Base-by-base conservation (phyloP, 2,329 filamentous ascomycete genomes). In the Talaromyces islandicus region DNA sequence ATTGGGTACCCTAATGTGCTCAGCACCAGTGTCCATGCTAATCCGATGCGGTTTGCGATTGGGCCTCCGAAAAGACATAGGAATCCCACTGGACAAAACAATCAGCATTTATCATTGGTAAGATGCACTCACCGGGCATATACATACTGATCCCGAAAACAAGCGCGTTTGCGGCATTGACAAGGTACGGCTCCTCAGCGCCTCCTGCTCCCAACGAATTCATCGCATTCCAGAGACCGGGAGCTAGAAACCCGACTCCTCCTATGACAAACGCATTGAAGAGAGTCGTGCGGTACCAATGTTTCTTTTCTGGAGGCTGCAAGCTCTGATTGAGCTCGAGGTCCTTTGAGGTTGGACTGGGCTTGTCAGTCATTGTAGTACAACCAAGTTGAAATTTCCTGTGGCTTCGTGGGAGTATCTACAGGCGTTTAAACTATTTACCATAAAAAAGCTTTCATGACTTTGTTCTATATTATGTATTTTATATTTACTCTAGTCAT, bases 161-260 rank as follows among this genome's bases (percentile, higher is more conserved):
- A 3, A 83, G 70, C 0, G 80, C 77, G 61, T 83, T 83, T n/a
- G 78, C 80, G 0, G 79, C 79, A 58, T 82, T 82, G 54, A 82
- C 78, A 2, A 84, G 74, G 56, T 77, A 83, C 0, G 81, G 81
- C 53, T 77, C 74, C 60, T 83, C 78, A 1, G 78, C 78, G 27
- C 81, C 81, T 43, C 81, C 81, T 0, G 81, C 82, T 17, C 82
- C 81, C 5, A 82, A 70, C 1, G 75, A 72, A 62, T 81, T 83
- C 78, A 84, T 82, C 1, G 82, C 82, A 66, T 82, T 83, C 81
- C 82, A 84, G 3, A 85, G 68, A 0, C 70, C 70, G 0, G 70
- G 70, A 6, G 70, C 70, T 10, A 80, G 71, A 63, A 81, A 82
- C 1, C 78, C 80, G 0, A 81, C 79, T 25, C 71, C 73, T 9